Evolutionary conservation across 129 eudicot genomes (phyloP).

Genomic region (Helianthus annuus): HanXRQr2.0-SUNRISE NC_035448.2:4035613-4036112

Average conservation of each 20-base stretch:
- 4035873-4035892: too few species aligned
- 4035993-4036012: too few species aligned
- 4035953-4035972: not conserved
- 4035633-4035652: slow-evolving; percentile 5
- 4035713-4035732: slow-evolving; percentile 43
- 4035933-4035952: not conserved
- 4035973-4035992: not conserved
- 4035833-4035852: too few species aligned
- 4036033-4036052: too few species aligned
- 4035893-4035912: not conserved
- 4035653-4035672: slow-evolving; percentile 11
- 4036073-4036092: too few species aligned
- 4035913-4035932: not conserved
- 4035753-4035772: slow-evolving; percentile 29
- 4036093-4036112: too few species aligned
- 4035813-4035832: too few species aligned
- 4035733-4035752: slow-evolving; percentile 60
- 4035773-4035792: slow-evolving; percentile 2
- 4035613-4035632: slow-evolving; percentile 45
- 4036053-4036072: too few species aligned
- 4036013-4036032: too few species aligned
- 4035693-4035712: slow-evolving; percentile 30
- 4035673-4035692: slow-evolving; percentile 4
- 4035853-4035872: not conserved
- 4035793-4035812: not conserved